Evolutionary conservation across 805 yeast genomes (phyloP).

Genomic region (Blastobotrys attinorum): DNA sequence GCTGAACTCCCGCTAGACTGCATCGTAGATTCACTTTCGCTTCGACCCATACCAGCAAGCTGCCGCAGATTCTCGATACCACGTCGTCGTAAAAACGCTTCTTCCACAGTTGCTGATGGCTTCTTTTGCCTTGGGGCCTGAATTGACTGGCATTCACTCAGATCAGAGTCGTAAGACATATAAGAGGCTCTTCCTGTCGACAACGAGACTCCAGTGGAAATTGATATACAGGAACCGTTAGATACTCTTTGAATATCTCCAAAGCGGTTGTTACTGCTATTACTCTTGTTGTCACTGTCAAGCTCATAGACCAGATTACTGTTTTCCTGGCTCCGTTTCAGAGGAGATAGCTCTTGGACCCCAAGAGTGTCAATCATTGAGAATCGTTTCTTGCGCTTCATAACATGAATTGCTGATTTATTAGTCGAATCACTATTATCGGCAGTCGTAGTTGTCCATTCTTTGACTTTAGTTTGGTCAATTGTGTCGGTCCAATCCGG

Average conservation of each 20-base stretch:
- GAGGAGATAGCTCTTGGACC: neutral
- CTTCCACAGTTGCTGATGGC: neutral
- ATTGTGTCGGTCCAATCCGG: neutral
- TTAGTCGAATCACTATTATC: neutral
- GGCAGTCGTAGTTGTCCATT: neutral
- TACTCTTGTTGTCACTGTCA: neutral
- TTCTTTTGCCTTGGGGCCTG: neutral
- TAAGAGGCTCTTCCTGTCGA: neutral
- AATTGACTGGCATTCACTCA: neutral
- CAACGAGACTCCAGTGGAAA: too few relatives aligned
- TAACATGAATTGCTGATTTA: too few relatives aligned
- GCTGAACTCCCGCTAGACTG: too few relatives aligned
- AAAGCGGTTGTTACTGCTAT: neutral
- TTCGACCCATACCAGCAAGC: neutral
- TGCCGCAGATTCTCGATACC: neutral
- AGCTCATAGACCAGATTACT: neutral
- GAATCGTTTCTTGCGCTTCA: neutral
- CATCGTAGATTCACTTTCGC: too few relatives aligned
- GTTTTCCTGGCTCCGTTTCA: neutral
- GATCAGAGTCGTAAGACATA: conserved; percentile 4
- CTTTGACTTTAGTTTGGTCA: neutral
- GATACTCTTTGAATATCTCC: neutral
- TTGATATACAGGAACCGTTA: neutral
- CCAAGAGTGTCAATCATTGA: neutral
- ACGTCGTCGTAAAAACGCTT: too few relatives aligned